These are phyloP conservation scores for Camptophora hylomeconis DNA, from an alignment of 2,329 filamentous ascomycete species.

Conservation along the genomic window DNA sequence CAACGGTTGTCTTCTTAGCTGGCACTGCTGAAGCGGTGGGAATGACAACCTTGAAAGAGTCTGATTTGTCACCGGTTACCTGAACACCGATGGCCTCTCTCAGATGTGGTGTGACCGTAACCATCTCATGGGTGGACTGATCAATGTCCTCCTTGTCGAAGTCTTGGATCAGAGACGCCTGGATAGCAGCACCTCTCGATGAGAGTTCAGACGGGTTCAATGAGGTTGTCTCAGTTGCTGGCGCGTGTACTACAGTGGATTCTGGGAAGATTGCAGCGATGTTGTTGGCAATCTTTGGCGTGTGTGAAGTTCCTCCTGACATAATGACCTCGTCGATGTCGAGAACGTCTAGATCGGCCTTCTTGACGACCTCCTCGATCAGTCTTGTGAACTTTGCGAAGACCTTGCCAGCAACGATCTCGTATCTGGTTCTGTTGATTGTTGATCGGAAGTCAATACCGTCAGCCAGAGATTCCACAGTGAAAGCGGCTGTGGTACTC, in stretches of 20 bases:
- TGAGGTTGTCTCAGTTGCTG: conserved; percentile 61
- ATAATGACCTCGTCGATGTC: conserved; percentile 93
- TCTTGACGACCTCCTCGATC: conserved; percentile 73
- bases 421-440: conserved; percentile 86
- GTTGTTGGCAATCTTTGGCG: conserved; percentile 78
- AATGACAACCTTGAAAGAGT: conserved; percentile 68
- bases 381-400: conserved; percentile 80
- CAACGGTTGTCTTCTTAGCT: conserved; percentile 69
- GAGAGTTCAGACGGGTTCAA: conserved; percentile 90
- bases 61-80: conserved; percentile 9
- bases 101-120: conserved; percentile 87
- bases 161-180: conserved; percentile 86
- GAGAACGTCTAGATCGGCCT: conserved; percentile 81
- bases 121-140: conserved; percentile 87
- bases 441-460: conserved; percentile 85
- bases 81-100: conserved; percentile 71
- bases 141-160: conserved; percentile 90
- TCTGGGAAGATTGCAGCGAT: conserved; percentile 69
- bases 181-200: conserved; percentile 82
- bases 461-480: conserved; percentile 78
- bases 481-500: conserved; percentile 78
- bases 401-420: conserved; percentile 74
- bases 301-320: conserved; percentile 83
- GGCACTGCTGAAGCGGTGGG: conserved; percentile 80
- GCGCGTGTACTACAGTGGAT: conserved; percentile 65